Evolutionary conservation across 2,329 filamentous ascomycete genomes (phyloP).

Genomic region (Sporothrix schenckii): DNA sequence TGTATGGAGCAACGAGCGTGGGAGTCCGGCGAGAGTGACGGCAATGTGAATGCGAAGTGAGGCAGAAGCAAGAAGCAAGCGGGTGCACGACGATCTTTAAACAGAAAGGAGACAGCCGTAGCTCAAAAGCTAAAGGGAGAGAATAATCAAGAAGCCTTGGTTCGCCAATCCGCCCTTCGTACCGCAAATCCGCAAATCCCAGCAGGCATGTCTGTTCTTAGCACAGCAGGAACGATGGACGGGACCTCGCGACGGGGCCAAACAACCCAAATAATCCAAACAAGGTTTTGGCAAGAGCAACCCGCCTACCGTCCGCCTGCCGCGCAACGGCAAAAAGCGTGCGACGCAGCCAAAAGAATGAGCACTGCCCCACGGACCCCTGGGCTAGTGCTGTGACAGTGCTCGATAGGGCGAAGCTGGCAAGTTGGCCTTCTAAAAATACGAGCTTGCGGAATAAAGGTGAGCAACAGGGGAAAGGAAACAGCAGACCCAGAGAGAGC

Average conservation of each 20-base stretch:
- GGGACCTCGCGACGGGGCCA: neutral
- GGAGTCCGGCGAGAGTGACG: neutral
- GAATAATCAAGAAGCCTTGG: neutral
- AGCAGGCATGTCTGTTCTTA: constrained; percentile 6
- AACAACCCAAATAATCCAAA: neutral
- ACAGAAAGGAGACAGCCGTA: neutral
- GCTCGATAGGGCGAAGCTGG: neutral
- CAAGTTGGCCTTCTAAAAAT: neutral
- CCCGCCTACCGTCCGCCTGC: neutral
- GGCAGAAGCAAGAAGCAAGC: neutral
- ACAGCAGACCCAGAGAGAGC: neutral
- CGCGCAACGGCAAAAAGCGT: neutral
- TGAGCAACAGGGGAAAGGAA: neutral
- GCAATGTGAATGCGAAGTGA: constrained; percentile 4
- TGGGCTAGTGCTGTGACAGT: constrained; percentile 20
- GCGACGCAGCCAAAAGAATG: neutral
- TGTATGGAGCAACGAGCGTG: constrained; percentile 11
- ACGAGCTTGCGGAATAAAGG: neutral
- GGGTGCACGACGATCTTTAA: constrained; percentile 8
- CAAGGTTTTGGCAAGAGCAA: constrained; percentile 17
- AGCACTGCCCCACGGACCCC: constrained; percentile 22
- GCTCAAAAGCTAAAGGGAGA: neutral
- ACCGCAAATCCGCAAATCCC: no score
- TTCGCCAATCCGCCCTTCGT: neutral
- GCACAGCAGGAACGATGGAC: neutral